A percentile compares a stretch with the other conserved stretches of the same genome.
Evolutionary conservation across 345 rosid genomes (phyloP).

Genomic region (Erysimum cheiranthoides): DNA sequence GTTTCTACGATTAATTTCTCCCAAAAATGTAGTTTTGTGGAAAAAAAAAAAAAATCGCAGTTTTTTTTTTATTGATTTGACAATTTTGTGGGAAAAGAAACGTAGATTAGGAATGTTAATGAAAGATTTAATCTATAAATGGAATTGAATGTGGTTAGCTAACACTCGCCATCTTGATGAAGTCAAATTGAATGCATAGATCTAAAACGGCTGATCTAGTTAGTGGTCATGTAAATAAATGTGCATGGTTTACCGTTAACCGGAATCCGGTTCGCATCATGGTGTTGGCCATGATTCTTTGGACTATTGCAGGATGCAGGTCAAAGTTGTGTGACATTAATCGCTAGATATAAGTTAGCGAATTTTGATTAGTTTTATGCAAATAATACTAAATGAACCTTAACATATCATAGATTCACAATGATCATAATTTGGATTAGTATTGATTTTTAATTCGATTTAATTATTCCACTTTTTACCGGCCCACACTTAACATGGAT

Average conservation of each 20-base stretch:
- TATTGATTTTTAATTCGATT: background rate
- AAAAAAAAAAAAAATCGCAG: too few species aligned
- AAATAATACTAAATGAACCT: background rate
- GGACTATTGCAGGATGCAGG: background rate
- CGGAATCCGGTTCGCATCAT: slow-evolving; percentile 11
- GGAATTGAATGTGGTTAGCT: background rate
- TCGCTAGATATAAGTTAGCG: background rate
- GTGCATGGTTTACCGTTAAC: background rate
- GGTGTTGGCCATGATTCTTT: background rate
- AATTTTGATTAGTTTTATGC: background rate
- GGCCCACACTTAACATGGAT: too few species aligned
- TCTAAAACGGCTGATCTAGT: slow-evolving; percentile 2
- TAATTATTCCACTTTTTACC: too few species aligned
- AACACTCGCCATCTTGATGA: slow-evolving; percentile 19
- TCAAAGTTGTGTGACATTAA: slow-evolving; percentile 6
- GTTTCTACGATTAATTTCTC: background rate
- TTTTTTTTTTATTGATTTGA: too few species aligned
- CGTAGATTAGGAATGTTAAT: slow-evolving; percentile 17
- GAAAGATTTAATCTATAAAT: background rate
- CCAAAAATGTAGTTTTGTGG: too few species aligned
- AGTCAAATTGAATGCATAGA: slow-evolving; percentile 37
- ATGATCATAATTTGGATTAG: too few species aligned
- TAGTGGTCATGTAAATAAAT: slow-evolving; percentile 4
- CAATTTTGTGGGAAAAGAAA: slow-evolving; percentile 10
- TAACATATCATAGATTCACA: too few species aligned